These are phyloP conservation scores for Citrullus mucosospermus DNA, from an alignment of 306 rosid genomes.

Conservation along the genomic window DNA sequence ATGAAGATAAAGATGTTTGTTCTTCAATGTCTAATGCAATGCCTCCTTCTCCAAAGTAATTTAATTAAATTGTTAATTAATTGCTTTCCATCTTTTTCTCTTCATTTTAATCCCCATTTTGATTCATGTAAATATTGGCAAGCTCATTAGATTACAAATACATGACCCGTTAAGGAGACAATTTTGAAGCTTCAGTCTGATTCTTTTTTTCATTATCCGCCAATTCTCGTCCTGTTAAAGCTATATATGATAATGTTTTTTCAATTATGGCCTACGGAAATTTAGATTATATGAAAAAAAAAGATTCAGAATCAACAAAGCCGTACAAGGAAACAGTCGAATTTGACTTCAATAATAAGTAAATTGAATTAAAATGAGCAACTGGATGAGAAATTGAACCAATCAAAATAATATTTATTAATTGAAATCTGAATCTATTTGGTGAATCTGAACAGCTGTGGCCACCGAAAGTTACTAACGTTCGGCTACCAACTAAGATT, in stretches of 20 bases:
- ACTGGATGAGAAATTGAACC: background rate
- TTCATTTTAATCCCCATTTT: background rate
- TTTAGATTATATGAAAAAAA: background rate
- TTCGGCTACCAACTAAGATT: background rate
- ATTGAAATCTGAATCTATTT: background rate
- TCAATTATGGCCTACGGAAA: background rate
- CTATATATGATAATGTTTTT: background rate
- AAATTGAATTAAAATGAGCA: no score
- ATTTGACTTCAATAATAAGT: background rate
- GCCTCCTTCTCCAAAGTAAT: conserved; percentile 14
- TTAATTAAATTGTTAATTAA: conserved; percentile 7
- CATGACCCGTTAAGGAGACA: conserved; percentile 4
- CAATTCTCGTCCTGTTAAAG: background rate
- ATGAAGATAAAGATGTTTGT: background rate
- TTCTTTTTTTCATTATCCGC: background rate
- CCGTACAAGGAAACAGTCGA: background rate
- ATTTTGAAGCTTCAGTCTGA: conserved; percentile 4
- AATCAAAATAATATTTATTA: no score
- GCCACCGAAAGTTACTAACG: background rate
- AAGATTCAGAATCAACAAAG: background rate
- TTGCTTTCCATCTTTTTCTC: background rate
- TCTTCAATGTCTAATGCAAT: background rate
- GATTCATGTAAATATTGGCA: conserved; percentile 4
- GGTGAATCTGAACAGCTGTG: background rate
- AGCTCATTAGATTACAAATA: background rate